Evolutionary conservation across 768 basidiomycete genomes (phyloP).

Genomic region (Collybiopsis confluens): DNA sequence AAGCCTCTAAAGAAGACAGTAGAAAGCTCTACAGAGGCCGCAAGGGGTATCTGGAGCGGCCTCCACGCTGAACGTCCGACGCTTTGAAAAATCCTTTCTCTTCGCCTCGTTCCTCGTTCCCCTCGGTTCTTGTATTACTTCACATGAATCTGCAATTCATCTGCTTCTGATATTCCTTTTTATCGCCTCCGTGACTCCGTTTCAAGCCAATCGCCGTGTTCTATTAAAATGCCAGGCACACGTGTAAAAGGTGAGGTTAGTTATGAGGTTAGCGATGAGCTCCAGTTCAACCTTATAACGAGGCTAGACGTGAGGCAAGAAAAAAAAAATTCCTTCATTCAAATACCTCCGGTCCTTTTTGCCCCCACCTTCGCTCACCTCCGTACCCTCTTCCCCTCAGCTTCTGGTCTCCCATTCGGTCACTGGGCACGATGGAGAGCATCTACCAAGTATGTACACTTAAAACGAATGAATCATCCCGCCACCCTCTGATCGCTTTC

Average conservation of each 20-base stretch:
- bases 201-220: conserved; percentile 7
- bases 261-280: conserved; percentile 1
- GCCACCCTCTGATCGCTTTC: no score
- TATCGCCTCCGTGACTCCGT: conserved; percentile 7
- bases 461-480: no score
- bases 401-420: conserved; percentile 19
- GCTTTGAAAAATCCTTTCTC: conserved; percentile 33
- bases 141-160: conserved; percentile 5
- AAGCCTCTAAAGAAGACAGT: conserved; percentile 74
- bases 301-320: conserved; percentile 8
- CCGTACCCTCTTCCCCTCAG: conserved; percentile 19
- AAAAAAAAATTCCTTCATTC: not conserved
- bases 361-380: conserved; percentile 17
- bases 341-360: conserved; percentile 11
- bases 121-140: conserved; percentile 10
- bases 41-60: conserved; percentile 89
- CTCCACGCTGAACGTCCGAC: conserved; percentile 71
- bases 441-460: conserved; percentile 8
- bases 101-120: conserved; percentile 11
- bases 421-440: not conserved
- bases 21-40: conserved; percentile 73
- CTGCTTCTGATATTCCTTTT: conserved; percentile 12
- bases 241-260: conserved; percentile 11
- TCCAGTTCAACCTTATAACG: not conserved
- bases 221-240: conserved; percentile 9